Evolutionary conservation across 73 alveolate species (phyloP), one percentile per base, ranked within the genome.

Genomic region (Tetrahymena borealis): DNA sequence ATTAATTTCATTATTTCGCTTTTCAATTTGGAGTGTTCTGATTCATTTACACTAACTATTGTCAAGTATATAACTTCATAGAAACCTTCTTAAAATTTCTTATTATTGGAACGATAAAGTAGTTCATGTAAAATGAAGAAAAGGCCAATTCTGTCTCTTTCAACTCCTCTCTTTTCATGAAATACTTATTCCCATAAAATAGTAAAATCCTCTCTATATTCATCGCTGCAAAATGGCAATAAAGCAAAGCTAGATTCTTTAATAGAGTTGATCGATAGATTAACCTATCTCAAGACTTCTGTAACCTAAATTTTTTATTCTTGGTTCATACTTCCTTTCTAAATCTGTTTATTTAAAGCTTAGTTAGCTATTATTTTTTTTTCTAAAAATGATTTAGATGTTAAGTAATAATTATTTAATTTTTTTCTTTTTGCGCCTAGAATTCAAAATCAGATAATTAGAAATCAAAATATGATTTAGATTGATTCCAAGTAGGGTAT

Each of bases 391-490:
- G n/a, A n/a, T n/a, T n/a, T n/a, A n/a, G n/a, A n/a, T n/a, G n/a
- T n/a, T n/a, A n/a, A n/a, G n/a, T n/a, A n/a, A n/a, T 60, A 60
- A 60, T 60, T 60, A 60, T 60, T 60, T 6, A 60, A 60, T 60
- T 60, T 42, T 60, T 60, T 60, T 60, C 85, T 60, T 60, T 60
- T 60, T 60, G 85, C 85, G 85, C 85, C 85, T 60, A 60, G 85
- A 60, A 60, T 60, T 60, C 85, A 60, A 60, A 60, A 60, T 60
- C n/a, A n/a, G n/a, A n/a, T n/a, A n/a, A n/a, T n/a, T n/a, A n/a
- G n/a, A n/a, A n/a, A n/a, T n/a, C n/a, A n/a, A n/a, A n/a, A n/a
- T n/a, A n/a, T n/a, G n/a, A n/a, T n/a, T n/a, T n/a, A n/a, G n/a
- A n/a, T n/a, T n/a, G n/a, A n/a, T n/a, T n/a, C n/a, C n/a, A n/a